Evolutionary conservation across 2,329 filamentous ascomycete genomes (phyloP), one percentile per base, ranked within the genome.

Genomic region (Grosmannia serpens): DNA sequence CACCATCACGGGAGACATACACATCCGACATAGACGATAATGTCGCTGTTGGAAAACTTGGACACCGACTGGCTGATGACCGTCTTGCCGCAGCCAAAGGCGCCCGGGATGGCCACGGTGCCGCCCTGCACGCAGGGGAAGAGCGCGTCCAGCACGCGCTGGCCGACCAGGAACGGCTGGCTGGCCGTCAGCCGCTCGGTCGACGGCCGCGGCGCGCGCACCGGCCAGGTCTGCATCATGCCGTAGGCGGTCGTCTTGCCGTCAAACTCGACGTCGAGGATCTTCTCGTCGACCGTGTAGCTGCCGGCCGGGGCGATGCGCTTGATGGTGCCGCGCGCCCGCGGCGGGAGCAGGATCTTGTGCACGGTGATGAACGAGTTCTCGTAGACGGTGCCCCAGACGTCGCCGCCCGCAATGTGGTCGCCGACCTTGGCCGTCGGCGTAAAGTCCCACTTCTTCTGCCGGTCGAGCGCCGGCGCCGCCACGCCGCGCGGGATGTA

Each of bases 181-280:
- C 91, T 83, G 67, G 92, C 91, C 57, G 89, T 86, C 65, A 95
- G 82, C 78, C 94, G 96, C 79, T 99, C 94, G 64, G 86, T 92
- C 53, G 88, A 86, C 33, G 94, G 94, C 68, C 94, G 86, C 59
- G 94, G 91, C 56, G 95, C 94, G 80, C 94, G 91, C 68, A 97
- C 94, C 60, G 94, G 94, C 94, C 94, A 99, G 65, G 86, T 85
- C 76, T 99, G 94, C 91, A 97, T 96, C 94, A 99, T 97, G 71
- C 87, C 87, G 73, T 89, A 92, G 73, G 92, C 88, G 59, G 87
- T 88, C 81, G 92, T 95, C 77, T 91, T 90, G 69, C 94, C 94
- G 70, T 99, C 89, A 71, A 99, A 99, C 73, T 99, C 94, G 63
- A 97, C 82, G 74, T 96, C 92, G 69, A 99, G 79, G 63, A 99